Conservation (phyloP, 352 stramenopile species). For the Phytophthora pseudosyringae region DNA sequence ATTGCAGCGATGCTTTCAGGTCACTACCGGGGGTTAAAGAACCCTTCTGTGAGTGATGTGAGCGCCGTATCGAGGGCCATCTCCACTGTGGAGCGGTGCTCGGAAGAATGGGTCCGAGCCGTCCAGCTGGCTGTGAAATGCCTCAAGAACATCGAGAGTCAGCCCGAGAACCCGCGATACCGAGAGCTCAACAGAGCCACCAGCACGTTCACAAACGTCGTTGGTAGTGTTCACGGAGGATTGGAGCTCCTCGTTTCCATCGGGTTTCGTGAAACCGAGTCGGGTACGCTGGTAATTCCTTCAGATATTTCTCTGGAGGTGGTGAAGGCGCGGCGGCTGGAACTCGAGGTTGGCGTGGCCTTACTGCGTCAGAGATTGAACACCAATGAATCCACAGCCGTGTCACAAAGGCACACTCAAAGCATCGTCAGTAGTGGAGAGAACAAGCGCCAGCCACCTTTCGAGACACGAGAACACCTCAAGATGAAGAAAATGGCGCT, state of each 20-base stretch:
- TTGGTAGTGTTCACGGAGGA: constrained; percentile 43
- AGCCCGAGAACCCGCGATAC: constrained; percentile 54
- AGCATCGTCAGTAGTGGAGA: not conserved
- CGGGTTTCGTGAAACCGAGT: constrained; percentile 63
- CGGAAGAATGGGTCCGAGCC: constrained; percentile 40
- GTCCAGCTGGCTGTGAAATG: constrained; percentile 56
- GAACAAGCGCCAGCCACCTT: not conserved
- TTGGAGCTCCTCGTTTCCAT: constrained; percentile 50
- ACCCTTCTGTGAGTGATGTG: constrained; percentile 55
- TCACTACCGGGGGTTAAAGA: constrained; percentile 53
- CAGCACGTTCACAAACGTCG: constrained; percentile 50
- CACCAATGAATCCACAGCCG: not conserved
- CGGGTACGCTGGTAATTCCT: constrained; percentile 43
- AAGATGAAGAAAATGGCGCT: constrained; percentile 1
- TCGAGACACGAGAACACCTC: not conserved
- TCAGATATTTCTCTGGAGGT: constrained; percentile 25
- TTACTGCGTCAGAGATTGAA: constrained; percentile 13
- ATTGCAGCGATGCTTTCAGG: constrained; percentile 48
- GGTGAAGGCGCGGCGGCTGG: constrained; percentile 47
- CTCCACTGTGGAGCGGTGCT: constrained; percentile 8
- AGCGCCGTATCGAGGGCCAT: constrained; percentile 56
- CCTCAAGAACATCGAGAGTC: constrained; percentile 55
- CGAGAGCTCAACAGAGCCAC: constrained; percentile 60
- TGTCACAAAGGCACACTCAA: not conserved
- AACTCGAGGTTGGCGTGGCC: constrained; percentile 52